Evolutionary conservation across 1,284 basidiomycete species (phyloP).

Genomic region (Sporisorium iseilematis-ciliati): DNA sequence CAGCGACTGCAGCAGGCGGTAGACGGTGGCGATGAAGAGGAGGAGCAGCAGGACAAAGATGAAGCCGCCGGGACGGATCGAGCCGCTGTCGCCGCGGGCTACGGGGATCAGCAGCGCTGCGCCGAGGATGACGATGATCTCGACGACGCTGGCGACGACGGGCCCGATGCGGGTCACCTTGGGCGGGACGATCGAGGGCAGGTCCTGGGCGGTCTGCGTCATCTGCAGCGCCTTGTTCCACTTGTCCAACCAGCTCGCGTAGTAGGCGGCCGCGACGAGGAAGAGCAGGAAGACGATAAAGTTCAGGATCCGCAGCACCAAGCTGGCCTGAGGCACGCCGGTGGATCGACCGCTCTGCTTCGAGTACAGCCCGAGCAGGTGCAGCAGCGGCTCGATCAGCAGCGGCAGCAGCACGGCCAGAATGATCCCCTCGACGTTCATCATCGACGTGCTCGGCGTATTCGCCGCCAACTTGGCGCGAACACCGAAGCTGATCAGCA

Average conservation of each 20-base stretch:
- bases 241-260: conserved; percentile 37
- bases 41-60: conserved; percentile 52
- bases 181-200: conserved; percentile 33
- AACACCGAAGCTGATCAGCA: conserved; percentile 46
- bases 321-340: conserved; percentile 43
- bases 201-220: conserved; percentile 41
- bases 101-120: conserved; percentile 52
- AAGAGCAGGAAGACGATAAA: conserved; percentile 55
- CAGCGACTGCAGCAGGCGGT: conserved; percentile 42
- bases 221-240: conserved; percentile 47
- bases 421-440: conserved; percentile 51
- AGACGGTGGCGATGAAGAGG: conserved; percentile 46
- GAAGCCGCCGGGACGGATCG: conserved; percentile 45
- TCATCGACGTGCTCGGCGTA: conserved; percentile 41
- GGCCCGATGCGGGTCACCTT: conserved; percentile 47
- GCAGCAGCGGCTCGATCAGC: conserved; percentile 50
- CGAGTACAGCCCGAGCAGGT: conserved; percentile 46
- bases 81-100: conserved; percentile 44
- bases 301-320: conserved; percentile 51
- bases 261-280: conserved; percentile 44
- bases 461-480: conserved; percentile 40
- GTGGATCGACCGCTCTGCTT: conserved; percentile 31
- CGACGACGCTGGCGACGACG: conserved; percentile 37
- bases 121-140: conserved; percentile 50
- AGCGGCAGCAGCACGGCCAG: conserved; percentile 44